These are phyloP conservation scores for Fusarium floridanum DNA, from an alignment of 2,329 filamentous ascomycete species.

Conservation along the genomic window DNA sequence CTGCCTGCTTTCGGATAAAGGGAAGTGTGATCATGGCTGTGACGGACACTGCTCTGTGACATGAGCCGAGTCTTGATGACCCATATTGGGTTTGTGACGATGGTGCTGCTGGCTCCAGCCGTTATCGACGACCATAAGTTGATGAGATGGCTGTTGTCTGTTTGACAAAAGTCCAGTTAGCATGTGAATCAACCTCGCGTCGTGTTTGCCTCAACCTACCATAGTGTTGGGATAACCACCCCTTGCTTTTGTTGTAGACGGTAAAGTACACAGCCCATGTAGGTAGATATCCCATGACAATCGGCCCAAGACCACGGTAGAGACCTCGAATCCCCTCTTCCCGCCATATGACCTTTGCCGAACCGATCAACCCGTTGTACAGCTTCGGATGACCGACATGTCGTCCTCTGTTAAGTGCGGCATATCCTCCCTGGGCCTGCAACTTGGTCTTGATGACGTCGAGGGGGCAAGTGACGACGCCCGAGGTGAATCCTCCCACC, in stretches of 20 bases:
- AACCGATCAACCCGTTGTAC: slow-evolving; percentile 90
- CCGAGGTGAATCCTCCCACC: slow-evolving; percentile 90
- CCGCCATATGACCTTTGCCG: slow-evolving; percentile 84
- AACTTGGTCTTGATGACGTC: slow-evolving; percentile 99
- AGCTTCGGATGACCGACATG: slow-evolving; percentile 68
- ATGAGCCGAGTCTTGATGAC: slow-evolving; percentile 98
- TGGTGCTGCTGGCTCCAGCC: slow-evolving; percentile 91
- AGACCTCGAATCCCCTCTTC: slow-evolving; percentile 91
- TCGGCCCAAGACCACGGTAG: slow-evolving; percentile 93
- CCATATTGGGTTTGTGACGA: slow-evolving; percentile 98
- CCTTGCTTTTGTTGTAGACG: slow-evolving; percentile 92
- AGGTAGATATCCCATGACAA: slow-evolving; percentile 94
- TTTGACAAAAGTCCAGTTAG: slow-evolving; percentile 24
- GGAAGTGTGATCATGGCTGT: slow-evolving; percentile 55
- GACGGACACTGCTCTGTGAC: slow-evolving; percentile 80
- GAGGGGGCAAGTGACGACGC: slow-evolving; percentile 94
- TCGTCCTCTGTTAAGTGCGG: slow-evolving; percentile 62
- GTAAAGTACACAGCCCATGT: slow-evolving; percentile 99
- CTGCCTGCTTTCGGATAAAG: slow-evolving; percentile 61
- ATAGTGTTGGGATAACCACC: slow-evolving; percentile 75
- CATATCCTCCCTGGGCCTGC: slow-evolving; percentile 92
- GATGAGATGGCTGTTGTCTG: slow-evolving; percentile 81
- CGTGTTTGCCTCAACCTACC: slow-evolving; percentile 57
- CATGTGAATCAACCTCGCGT: background rate
- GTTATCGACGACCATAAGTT: slow-evolving; percentile 92